Evolutionary conservation across 495 filamentous ascomycete species (phyloP), one percentile per base, ranked within the genome.

Genomic region (Penicillium mononematosum): DNA sequence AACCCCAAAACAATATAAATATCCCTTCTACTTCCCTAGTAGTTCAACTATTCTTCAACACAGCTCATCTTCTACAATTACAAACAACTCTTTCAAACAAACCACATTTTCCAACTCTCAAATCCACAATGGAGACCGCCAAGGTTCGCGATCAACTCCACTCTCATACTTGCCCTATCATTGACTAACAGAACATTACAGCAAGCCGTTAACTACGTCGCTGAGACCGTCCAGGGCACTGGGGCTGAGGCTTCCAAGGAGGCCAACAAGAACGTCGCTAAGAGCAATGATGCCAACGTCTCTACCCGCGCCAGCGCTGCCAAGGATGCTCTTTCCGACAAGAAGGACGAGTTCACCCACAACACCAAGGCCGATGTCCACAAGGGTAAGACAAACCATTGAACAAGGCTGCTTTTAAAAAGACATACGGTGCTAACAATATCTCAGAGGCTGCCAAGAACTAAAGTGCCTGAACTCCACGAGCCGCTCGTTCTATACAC

Each of bases 161-260:
- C 2, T 8, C 3, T 14, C 6, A 11, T 20, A 2, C 16, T 9
- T 12, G 3, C 16, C 8, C 8, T 17, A 29, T 8, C 8, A 39
- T 16, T 9, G 22, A 42, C 39, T 58, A 34, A 58, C 56, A 2
- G 3, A 2, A 1, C 6, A 34, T 14, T 19, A 45, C 4, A 60
- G 58, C 44, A 60, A 39, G 58, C 46, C 52, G 53, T 41, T 24
- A 50, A 60, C 45, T 60, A 60, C 53, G 58, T 60, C 53, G 22
- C 45, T 6, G 58, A 60, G 58, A 46, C 38, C 41, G 5, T 60
- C 16, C 52, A 56, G 41, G 58, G 58, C 12, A 50, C 52, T 27
- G 58, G 58, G 16, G 52, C 58, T 10, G 39, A 60, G 41, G 53
- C 58, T 31, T 60, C 58, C 53, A 60, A 60, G 52, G 55, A 57